Base-by-base conservation (phyloP, 768 basidiomycete genomes). In the Stropharia rugosoannulata region DNA sequence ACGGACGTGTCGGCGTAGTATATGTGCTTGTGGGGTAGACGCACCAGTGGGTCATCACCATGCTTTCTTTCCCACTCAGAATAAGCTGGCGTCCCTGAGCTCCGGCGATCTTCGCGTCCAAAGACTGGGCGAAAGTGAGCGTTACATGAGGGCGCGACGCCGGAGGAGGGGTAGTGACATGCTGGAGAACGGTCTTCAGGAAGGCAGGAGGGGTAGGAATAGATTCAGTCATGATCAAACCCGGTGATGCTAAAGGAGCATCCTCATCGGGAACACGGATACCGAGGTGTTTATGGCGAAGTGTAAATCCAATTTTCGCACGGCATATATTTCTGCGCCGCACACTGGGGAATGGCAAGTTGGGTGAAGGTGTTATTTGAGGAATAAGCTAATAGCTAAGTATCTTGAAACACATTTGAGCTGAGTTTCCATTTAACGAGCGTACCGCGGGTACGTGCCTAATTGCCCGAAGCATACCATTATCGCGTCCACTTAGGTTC, bases 11-110 rank as follows among this genome's bases (percentile, higher is more conserved):
- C n/a, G 8, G 13, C 9, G 36, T 22, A 19, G 16, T 87, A 69
- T 95, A 94, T 52, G 22, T 35, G 19, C 32, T 18, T 55, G 9
- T 39, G 15, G 22, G 19, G n/a, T 27, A 55, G 44, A 61, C 80
- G 59, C 64, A 93, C 95, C 91, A 90, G 70, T 98, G 96, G 10
- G 96, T 98, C 89, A 99, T 93, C 40, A 82, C 60, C 86, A 95
- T 88, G 69, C 90, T 93, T 64, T 97, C 90, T 44, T 76, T 72
- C 6, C 96, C 92, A 61, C 93, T 95, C 38, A 99, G 75, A 29
- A 81, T 79, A 36, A 99, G 81, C 73, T 95, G 94, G 53, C 73
- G 75, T 10, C 93, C 87, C 7, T 77, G 75, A 5, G 71, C 71
- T 2, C 90, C 93, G 0, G 93, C 93, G 53, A 98, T 97, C 70